Evolutionary conservation across 441 rosid genomes (phyloP).

Genomic region (Macaranga tanarius): DNA sequence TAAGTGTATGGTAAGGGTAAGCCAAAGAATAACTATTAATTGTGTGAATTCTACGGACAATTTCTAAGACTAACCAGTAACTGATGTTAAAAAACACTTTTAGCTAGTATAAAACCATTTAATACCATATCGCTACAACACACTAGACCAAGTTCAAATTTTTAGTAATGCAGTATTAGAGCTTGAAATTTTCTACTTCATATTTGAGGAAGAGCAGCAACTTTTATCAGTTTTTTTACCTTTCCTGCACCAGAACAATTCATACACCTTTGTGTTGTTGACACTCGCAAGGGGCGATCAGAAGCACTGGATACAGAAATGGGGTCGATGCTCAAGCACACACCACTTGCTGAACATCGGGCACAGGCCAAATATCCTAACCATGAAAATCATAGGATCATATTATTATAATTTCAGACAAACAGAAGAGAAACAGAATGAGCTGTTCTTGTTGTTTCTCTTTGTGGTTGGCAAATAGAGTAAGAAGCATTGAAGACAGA

Average conservation of each 20-base stretch:
- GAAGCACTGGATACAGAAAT: conserved; percentile 48
- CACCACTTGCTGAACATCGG: conserved; percentile 82
- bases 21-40: too few relatives aligned
- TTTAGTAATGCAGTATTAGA: too few relatives aligned
- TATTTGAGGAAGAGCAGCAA: too few relatives aligned
- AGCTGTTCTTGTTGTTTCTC: too few relatives aligned
- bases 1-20: too few relatives aligned
- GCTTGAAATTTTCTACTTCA: too few relatives aligned
- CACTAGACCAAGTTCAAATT: too few relatives aligned
- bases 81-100: too few relatives aligned
- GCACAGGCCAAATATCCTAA: conserved; percentile 96
- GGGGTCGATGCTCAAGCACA: conserved; percentile 60
- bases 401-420: conserved; percentile 3
- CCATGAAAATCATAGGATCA: conserved; percentile 13
- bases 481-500: neutral
- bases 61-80: too few relatives aligned
- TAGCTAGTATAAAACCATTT: too few relatives aligned
- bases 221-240: conserved; percentile 40
- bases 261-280: conserved; percentile 63
- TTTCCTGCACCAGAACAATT: conserved; percentile 97
- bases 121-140: too few relatives aligned
- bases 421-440: neutral
- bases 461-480: neutral
- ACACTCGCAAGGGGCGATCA: conserved; percentile 49
- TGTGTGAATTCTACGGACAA: too few relatives aligned